Conservation (phyloP, 2,329 filamentous ascomycete genomes). For the Phoma herbarum region DNA sequence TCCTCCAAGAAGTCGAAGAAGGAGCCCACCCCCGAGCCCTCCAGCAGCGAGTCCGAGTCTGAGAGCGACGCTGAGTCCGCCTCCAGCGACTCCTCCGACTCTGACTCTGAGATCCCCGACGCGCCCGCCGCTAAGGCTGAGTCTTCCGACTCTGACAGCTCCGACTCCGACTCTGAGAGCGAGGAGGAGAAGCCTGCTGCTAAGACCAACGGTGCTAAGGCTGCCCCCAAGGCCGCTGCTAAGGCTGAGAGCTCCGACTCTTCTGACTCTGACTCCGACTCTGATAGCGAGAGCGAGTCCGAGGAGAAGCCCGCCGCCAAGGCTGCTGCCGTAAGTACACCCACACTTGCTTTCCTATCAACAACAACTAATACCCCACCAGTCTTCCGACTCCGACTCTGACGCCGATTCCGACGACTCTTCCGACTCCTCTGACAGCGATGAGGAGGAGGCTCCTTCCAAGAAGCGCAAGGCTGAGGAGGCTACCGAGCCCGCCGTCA, state of each 20-base stretch:
- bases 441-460: slow-evolving; percentile 61
- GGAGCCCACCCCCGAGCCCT: slow-evolving; percentile 57
- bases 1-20: slow-evolving; percentile 60
- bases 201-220: slow-evolving; percentile 33
- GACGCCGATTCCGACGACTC: slow-evolving; percentile 49
- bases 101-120: slow-evolving; percentile 48
- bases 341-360: not conserved
- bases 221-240: slow-evolving; percentile 33
- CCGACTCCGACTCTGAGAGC: slow-evolving; percentile 40
- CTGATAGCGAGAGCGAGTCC: slow-evolving; percentile 26
- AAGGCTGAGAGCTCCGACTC: slow-evolving; percentile 40
- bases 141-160: slow-evolving; percentile 48
- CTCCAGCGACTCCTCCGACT: slow-evolving; percentile 47
- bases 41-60: slow-evolving; percentile 39
- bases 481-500: slow-evolving; percentile 67
- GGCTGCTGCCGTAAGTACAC: slow-evolving; percentile 34
- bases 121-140: slow-evolving; percentile 48
- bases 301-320: slow-evolving; percentile 30
- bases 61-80: slow-evolving; percentile 33
- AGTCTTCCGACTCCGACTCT: slow-evolving; percentile 50
- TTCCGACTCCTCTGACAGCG: slow-evolving; percentile 41
- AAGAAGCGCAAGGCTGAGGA: slow-evolving; percentile 72
- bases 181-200: slow-evolving; percentile 36
- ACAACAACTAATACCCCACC: slow-evolving; percentile 25
- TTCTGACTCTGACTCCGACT: slow-evolving; percentile 50